phyloP scores from a whole-genome alignment of 768 basidiomycete genomes.

The Serendipita sp. region DNA sequence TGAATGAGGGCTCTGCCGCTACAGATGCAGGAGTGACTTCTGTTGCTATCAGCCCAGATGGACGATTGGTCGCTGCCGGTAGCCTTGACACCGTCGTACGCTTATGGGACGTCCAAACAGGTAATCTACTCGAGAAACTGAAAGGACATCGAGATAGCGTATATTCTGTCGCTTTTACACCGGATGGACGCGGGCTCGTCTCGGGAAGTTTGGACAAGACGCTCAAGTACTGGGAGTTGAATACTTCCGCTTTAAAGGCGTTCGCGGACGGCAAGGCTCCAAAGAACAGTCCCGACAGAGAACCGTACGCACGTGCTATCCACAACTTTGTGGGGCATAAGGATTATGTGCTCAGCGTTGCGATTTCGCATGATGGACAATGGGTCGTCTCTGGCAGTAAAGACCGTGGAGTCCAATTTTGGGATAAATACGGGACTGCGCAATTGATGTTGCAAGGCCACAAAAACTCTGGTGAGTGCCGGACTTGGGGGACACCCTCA shows the following conservation, averaged over 20 bases:
- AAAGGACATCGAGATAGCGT: conserved; percentile 72
- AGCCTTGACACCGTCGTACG: conserved; percentile 49
- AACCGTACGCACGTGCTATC: conserved; percentile 28
- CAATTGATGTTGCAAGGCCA: conserved; percentile 86
- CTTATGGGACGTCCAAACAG: conserved; percentile 69
- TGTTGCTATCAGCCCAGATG: conserved; percentile 65
- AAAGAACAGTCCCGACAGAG: conserved; percentile 22
- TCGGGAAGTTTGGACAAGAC: conserved; percentile 85
- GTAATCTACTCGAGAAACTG: conserved; percentile 52
- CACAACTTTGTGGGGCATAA: conserved; percentile 87
- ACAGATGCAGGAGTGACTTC: conserved; percentile 59
- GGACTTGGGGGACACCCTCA: neutral
- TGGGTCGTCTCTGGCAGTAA: conserved; percentile 94
- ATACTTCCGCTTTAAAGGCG: conserved; percentile 7
- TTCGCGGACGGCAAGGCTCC: conserved; percentile 2
- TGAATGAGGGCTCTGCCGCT: conserved; percentile 9
- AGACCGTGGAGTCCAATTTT: conserved; percentile 91
- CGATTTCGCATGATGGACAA: conserved; percentile 79
- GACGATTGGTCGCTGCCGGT: conserved; percentile 44
- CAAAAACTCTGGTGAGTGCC: conserved; percentile 44
- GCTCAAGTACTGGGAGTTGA: conserved; percentile 63
- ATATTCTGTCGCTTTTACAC: conserved; percentile 81
- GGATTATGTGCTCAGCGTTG: conserved; percentile 61
- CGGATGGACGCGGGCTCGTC: conserved; percentile 75
- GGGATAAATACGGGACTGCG: conserved; percentile 63